Conservation (phyloP, 495 filamentous ascomycete genomes). For the Poronia punctata region DNA sequence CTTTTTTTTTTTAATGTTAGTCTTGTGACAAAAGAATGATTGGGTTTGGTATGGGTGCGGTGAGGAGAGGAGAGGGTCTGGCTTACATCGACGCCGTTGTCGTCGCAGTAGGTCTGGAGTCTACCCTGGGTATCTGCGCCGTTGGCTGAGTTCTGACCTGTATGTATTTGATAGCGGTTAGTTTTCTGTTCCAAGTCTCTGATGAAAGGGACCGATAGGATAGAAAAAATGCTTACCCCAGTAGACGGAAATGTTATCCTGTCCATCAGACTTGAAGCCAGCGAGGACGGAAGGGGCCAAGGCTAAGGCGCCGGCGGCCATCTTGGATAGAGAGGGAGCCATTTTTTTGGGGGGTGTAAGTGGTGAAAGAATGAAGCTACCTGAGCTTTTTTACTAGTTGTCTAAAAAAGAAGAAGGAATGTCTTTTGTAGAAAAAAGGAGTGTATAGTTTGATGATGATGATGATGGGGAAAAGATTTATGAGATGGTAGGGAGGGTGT, state of each 20-base stretch:
- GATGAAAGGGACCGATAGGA: not conserved
- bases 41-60: not conserved
- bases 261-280: conserved; percentile 42
- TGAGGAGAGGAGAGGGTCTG: not conserved
- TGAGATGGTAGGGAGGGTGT: not conserved
- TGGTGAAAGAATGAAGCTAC: conserved; percentile 4
- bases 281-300: conserved; percentile 22
- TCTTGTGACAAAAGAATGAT: conserved; percentile 17
- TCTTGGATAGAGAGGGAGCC: conserved; percentile 14
- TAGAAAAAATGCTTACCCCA: conserved; percentile 42
- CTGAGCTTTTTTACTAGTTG: conserved; percentile 9
- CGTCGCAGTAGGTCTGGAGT: conserved; percentile 43
- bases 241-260: conserved; percentile 59
- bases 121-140: conserved; percentile 37
- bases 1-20: conserved; percentile 28
- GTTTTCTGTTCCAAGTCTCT: not conserved
- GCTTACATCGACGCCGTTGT: conserved; percentile 36
- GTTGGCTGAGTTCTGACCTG: conserved; percentile 45
- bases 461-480: not conserved
- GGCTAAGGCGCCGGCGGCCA: conserved; percentile 24
- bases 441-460: not conserved
- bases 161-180: conserved; percentile 5
- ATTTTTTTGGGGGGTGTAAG: conserved; percentile 16
- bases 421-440: conserved; percentile 3
- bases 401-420: conserved; percentile 6